Percentiles rank a stretch among this genome's conserved stretches.
Conservation (phyloP, 148 eudicot genomes). For the Selenicereus undatus region DNA sequence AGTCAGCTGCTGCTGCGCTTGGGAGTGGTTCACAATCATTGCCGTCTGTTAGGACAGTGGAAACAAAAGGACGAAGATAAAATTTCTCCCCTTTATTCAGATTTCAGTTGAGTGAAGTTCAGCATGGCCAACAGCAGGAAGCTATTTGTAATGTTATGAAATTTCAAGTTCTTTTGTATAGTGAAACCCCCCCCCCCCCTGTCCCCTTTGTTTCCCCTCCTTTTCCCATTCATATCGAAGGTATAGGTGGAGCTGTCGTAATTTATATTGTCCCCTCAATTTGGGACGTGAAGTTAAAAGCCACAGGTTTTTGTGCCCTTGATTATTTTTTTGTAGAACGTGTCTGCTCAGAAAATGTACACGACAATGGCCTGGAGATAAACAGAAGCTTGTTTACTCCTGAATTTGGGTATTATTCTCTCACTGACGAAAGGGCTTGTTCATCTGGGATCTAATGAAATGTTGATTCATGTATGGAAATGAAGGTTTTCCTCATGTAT, state of each 20-base stretch:
- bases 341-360: too few relatives aligned
- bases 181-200: not conserved
- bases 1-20: conserved; percentile 93
- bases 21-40: conserved; percentile 47
- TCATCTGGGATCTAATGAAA: not conserved
- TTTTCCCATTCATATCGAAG: not conserved
- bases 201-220: not conserved
- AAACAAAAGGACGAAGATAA: conserved; percentile 50
- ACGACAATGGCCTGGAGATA: too few relatives aligned
- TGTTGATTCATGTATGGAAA: not conserved
- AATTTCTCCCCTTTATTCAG: not conserved
- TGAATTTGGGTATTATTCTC: too few relatives aligned
- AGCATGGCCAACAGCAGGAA: conserved; percentile 1
- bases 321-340: too few relatives aligned
- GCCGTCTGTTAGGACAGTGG: conserved; percentile 31
- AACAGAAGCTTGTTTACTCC: too few relatives aligned
- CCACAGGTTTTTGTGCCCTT: not conserved
- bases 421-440: too few relatives aligned
- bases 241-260: not conserved
- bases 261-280: not conserved
- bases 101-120: conserved; percentile 10
- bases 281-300: not conserved
- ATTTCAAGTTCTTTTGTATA: not conserved
- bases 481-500: not conserved
- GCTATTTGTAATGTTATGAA: not conserved